phyloP scores from a whole-genome alignment of 1,284 basidiomycete genomes.

The Cryptococcus hybrid region DNA sequence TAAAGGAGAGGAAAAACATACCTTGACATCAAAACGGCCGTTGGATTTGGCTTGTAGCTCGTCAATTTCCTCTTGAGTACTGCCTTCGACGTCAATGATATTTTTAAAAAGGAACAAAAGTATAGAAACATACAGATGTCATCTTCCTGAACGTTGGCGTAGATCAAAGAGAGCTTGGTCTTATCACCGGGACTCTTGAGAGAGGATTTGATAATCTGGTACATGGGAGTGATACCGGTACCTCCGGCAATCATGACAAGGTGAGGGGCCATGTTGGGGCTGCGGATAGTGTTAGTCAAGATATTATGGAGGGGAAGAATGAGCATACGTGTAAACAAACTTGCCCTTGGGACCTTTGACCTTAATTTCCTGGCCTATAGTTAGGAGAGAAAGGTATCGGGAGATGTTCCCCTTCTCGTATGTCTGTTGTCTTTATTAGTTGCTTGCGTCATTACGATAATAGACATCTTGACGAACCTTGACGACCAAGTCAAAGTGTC shows the following conservation, averaged over 20 bases:
- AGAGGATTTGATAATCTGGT: constrained; percentile 85
- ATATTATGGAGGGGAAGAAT: background rate
- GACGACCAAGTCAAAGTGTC: constrained; percentile 93
- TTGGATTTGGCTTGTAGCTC: constrained; percentile 59
- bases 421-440: constrained; percentile 56
- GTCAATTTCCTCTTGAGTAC: constrained; percentile 81
- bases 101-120: too few relatives aligned
- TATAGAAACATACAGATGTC: constrained; percentile 61
- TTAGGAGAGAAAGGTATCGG: constrained; percentile 72
- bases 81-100: constrained; percentile 15
- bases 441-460: background rate
- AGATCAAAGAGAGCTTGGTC: constrained; percentile 82
- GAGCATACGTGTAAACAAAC: constrained; percentile 65
- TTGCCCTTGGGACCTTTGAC: constrained; percentile 96
- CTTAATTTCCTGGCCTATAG: constrained; percentile 78
- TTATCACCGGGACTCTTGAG: constrained; percentile 81
- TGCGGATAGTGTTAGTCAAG: constrained; percentile 18
- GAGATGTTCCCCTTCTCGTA: constrained; percentile 98
- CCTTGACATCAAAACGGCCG: constrained; percentile 65
- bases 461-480: constrained; percentile 62
- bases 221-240: constrained; percentile 96
- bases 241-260: constrained; percentile 95
- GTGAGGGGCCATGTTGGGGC: constrained; percentile 64
- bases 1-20: background rate
- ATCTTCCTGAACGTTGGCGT: constrained; percentile 88